Base-by-base conservation (phyloP, 2,329 filamentous ascomycete genomes). In the Stagonosporopsis rhizophila region DNA sequence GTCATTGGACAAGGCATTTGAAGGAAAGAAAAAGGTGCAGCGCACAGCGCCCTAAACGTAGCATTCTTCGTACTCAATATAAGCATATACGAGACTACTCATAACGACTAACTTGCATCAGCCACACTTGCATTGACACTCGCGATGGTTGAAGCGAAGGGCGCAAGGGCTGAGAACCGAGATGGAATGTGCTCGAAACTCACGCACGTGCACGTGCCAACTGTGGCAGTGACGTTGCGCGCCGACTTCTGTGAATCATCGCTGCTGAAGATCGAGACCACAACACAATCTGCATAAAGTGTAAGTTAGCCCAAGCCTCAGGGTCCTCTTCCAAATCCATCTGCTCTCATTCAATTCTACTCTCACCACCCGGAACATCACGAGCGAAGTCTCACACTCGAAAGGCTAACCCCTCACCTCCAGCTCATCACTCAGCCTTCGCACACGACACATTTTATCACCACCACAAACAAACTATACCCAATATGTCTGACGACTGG, bases 401-500 rank as follows among this genome's bases (percentile, higher is more conserved):
- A 46, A 32, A 60, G 55, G 41, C 56, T 59, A 52, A 60, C 55
- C 44, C 61, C 56, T 60, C 50, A 32, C 52, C 49, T 44, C 50
- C 50, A 60, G 32, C 39, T 22, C 51, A 44, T 44, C 48, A 47
- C 58, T 44, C 52, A 56, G 52, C 44, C 42, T 53, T 40, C 15
- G 30, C 58, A 56, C 56, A 45, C 14, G 50, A 56, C 52, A 42
- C 52, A 41, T 22, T 53, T 46, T 32, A 32, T 44, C 45, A 25
- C 19, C 45, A 34, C 38, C 28, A n/a, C 38, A 9, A 28, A 61
- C 49, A 34, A 41, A 51, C 14, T 28, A 57, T 46, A 61, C 41
- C 19, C 68, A 78, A 68, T 67, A 85, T 86, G 87, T 87, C 89
- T 85, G 83, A 85, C 74, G 92, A 96, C 73, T 98, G 94, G 93